A percentile compares a stretch with the other conserved stretches of the same genome.
Conservation (phyloP, 306 rosid species). For the Comarum palustre region DNA sequence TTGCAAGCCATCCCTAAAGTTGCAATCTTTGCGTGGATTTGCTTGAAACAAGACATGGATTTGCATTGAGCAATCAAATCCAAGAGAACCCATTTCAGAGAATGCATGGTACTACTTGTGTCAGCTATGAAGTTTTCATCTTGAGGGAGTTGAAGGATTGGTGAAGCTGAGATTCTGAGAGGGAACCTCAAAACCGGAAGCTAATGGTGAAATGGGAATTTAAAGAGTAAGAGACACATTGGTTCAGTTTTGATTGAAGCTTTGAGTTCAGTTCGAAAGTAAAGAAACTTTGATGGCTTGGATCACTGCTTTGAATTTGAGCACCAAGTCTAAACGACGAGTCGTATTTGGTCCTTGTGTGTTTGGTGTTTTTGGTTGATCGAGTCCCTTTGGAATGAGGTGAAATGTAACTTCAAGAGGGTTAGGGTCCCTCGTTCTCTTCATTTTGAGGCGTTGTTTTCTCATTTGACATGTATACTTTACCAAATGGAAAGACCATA, state of each 20-base stretch:
- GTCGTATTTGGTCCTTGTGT: background rate
- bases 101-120: conserved; percentile 30
- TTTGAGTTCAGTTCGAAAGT: background rate
- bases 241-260: background rate
- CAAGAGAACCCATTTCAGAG: conserved; percentile 53
- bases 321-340: background rate
- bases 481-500: background rate
- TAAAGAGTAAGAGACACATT: background rate
- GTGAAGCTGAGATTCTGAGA: background rate
- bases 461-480: background rate
- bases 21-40: conserved; percentile 55
- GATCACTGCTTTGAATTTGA: background rate
- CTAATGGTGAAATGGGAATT: background rate
- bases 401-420: background rate
- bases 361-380: background rate
- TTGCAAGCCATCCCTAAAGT: conserved; percentile 50
- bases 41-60: conserved; percentile 45
- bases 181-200: background rate
- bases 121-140: conserved; percentile 8
- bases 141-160: background rate
- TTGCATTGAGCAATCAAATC: conserved; percentile 47
- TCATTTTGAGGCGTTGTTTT: background rate
- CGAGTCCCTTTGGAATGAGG: background rate
- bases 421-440: background rate
- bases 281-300: background rate